A percentile compares a stretch with the other conserved stretches of the same genome.
These are phyloP conservation scores for Glycine tomentella DNA, from an alignment of 306 rosid species.

Conservation along the genomic window DNA sequence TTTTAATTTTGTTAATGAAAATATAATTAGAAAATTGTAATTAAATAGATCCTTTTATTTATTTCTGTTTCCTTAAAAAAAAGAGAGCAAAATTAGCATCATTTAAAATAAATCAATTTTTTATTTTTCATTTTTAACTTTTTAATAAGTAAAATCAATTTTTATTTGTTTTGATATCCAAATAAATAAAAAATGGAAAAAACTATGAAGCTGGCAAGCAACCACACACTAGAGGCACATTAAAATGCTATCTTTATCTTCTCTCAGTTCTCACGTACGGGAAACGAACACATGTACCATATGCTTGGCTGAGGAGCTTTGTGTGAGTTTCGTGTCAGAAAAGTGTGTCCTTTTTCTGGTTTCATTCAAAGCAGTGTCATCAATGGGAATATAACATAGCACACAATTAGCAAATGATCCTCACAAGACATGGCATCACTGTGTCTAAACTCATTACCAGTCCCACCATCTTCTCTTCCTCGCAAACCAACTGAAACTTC, in stretches of 20 bases:
- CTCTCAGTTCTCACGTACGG: background rate
- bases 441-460: conserved; percentile 66
- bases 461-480: conserved; percentile 57
- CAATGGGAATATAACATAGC: conserved; percentile 35
- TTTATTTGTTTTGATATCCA: background rate
- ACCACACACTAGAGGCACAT: background rate
- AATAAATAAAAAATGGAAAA: background rate
- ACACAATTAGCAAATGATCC: conserved; percentile 22
- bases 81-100: no score
- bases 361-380: background rate
- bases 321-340: background rate
- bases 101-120: background rate
- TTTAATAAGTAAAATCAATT: background rate
- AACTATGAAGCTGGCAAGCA: background rate
- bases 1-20: no score
- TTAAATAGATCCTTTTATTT: no score
- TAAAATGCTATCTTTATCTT: conserved; percentile 23
- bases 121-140: no score
- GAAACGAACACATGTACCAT: conserved; percentile 39
- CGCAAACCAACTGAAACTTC: conserved; percentile 56
- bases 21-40: no score
- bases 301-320: conserved; percentile 48
- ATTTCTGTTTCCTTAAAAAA: no score
- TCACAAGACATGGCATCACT: conserved; percentile 72
- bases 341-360: background rate